Conservation (phyloP, 2,329 filamentous ascomycete genomes). For the Cercospora sp. region DNA sequence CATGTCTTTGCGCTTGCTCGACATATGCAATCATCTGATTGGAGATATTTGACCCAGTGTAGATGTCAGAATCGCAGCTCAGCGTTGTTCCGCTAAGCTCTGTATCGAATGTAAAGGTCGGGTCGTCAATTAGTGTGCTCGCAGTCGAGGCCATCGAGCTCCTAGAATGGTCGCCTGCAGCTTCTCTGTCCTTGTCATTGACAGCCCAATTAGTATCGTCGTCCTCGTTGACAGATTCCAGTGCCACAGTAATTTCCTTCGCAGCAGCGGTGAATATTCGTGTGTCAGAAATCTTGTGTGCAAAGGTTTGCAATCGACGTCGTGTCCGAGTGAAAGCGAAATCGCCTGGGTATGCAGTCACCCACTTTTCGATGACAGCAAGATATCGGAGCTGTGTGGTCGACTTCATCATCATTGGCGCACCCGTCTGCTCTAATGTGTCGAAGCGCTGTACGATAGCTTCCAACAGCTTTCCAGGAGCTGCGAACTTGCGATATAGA, state of each 20-base stretch:
- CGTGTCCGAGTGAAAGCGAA: conserved; percentile 78
- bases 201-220: conserved; percentile 94
- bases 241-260: conserved; percentile 76
- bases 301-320: conserved; percentile 71
- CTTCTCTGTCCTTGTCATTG: conserved; percentile 63
- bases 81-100: conserved; percentile 35
- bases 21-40: conserved; percentile 62
- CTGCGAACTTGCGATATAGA: conserved; percentile 88
- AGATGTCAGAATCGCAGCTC: conserved; percentile 27
- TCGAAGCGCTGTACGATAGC: conserved; percentile 78
- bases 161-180: conserved; percentile 40
- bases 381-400: conserved; percentile 81
- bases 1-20: conserved; percentile 79
- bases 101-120: conserved; percentile 33
- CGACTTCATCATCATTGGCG: conserved; percentile 72
- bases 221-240: conserved; percentile 77
- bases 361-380: conserved; percentile 84
- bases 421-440: conserved; percentile 64
- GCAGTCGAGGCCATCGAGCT: conserved; percentile 37
- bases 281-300: conserved; percentile 69
- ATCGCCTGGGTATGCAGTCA: conserved; percentile 85
- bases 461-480: conserved; percentile 74
- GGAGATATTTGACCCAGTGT: conserved; percentile 37
- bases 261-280: conserved; percentile 82
- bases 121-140: conserved; percentile 40